Evolutionary conservation across 176 grass and related monocot genomes (phyloP), one percentile per base, ranked within the genome.

Genomic region (Phoenix dactylifera): DNA sequence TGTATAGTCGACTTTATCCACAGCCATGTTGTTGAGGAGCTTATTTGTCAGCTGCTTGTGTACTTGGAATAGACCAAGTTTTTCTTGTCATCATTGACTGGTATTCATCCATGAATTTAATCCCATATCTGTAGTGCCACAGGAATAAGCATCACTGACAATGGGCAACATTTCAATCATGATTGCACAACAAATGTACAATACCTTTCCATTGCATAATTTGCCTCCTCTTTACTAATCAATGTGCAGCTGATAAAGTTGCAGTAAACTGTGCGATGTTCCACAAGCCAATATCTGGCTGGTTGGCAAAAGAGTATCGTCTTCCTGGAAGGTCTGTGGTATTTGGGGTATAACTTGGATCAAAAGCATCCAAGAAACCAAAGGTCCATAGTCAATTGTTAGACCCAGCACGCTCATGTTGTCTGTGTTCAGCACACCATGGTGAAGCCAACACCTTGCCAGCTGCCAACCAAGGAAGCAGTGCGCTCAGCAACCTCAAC

Each of bases 391-490:
- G 23, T 98, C 93, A 72, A 98, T 92, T 70, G 93, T 98, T 28
- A 85, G 63, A 70, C 87, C 93, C 63, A 98, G 64, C 22, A 92
- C 87, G 50, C 93, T 98, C 93, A 92, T 98, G 68, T 98, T 98
- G 39, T 98, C 87, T 7, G 93, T 98, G 78, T 98, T 98, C n/a
- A 98, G 72, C 18, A 98, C 93, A 58, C 93, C 87, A 71, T 98
- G 93, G 87, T 98, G 72, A 98, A 98, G 55, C 93, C 93, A 67
- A 98, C 93, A 62, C 93, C 93, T 54, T 98, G 93, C 87, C 93
- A 98, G 19, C 78, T 85, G 15, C 87, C 87, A 66, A 98, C 73
- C 72, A 98, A 74, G 23, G 64, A 85, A 74, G 93, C 93, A 70
- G 93, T 98, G 29, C 67, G 73, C 70, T 98, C 93, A 20, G 93